Percentiles rank a stretch among this genome's conserved stretches.
Evolutionary conservation across 2,329 filamentous ascomycete species (phyloP).

Genomic region (Epichloe bromicola): DNA sequence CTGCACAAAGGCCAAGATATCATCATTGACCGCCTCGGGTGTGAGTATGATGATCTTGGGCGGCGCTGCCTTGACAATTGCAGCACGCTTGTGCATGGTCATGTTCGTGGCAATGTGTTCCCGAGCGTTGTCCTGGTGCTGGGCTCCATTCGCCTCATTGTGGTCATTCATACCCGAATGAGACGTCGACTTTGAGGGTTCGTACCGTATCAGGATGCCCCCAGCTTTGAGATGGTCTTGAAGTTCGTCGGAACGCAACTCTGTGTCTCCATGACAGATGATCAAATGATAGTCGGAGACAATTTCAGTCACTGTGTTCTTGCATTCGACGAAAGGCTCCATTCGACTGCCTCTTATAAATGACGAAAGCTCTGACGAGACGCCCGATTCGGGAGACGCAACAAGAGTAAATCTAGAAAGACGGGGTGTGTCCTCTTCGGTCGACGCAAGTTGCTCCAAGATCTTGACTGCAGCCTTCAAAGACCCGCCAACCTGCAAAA

Average conservation of each 20-base stretch:
- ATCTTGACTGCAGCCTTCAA: conserved; percentile 10
- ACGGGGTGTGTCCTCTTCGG: conserved; percentile 15
- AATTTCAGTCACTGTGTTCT: conserved; percentile 10
- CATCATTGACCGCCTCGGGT: neutral
- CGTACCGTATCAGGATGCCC: conserved; percentile 15
- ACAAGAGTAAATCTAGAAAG: conserved; percentile 22
- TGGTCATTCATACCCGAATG: neutral
- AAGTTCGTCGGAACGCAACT: conserved; percentile 8
- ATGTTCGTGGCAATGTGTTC: neutral
- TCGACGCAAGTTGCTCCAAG: conserved; percentile 15
- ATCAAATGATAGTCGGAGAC: conserved; percentile 22
- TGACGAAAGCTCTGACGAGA: conserved; percentile 2
- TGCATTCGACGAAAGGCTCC: conserved; percentile 17
- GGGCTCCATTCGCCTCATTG: neutral
- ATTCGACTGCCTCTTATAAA: conserved; percentile 8
- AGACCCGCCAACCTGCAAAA: conserved; percentile 26
- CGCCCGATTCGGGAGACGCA: conserved; percentile 5
- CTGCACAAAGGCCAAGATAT: neutral
- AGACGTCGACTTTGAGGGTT: neutral
- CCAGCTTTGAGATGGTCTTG: conserved; percentile 14
- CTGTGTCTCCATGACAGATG: conserved; percentile 11
- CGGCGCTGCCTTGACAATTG: neutral
- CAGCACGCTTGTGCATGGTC: neutral
- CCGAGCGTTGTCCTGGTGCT: neutral
- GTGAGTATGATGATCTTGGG: conserved; percentile 2